Evolutionary conservation across 176 grass and related monocot species (phyloP).

Genomic region (Echinochloa phyllopogon): DNA sequence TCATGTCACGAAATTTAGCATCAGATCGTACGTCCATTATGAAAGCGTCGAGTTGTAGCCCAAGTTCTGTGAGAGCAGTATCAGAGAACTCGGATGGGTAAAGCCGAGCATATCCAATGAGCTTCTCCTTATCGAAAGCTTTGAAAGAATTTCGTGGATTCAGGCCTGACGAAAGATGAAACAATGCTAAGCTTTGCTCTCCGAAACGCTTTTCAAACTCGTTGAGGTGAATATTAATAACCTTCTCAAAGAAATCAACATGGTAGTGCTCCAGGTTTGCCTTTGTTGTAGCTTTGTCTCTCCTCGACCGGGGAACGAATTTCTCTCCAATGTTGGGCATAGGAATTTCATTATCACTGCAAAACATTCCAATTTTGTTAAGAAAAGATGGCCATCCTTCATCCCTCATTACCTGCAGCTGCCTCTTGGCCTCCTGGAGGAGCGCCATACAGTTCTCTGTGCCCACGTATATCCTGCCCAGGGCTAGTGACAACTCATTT

Average conservation of each 20-base stretch:
- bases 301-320: not conserved
- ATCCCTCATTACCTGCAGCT: slow-evolving; percentile 35
- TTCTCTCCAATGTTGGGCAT: slow-evolving; percentile 15
- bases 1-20: slow-evolving; percentile 25
- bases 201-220: slow-evolving; percentile 26
- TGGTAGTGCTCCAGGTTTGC: slow-evolving; percentile 37
- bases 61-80: not conserved
- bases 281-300: not conserved
- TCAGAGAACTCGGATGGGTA: slow-evolving; percentile 37
- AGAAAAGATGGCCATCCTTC: slow-evolving; percentile 37
- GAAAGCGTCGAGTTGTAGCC: slow-evolving; percentile 35
- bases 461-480: slow-evolving; percentile 16
- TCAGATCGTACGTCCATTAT: slow-evolving; percentile 24
- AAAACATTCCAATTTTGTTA: slow-evolving; percentile 21
- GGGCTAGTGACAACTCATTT: slow-evolving; percentile 38
- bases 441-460: slow-evolving; percentile 22
- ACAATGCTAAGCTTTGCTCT: not conserved
- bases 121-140: slow-evolving; percentile 46
- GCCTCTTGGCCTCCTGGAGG: slow-evolving; percentile 24
- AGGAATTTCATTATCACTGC: not conserved
- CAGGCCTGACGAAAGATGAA: slow-evolving; percentile 25
- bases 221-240: slow-evolving; percentile 33
- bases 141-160: slow-evolving; percentile 36
- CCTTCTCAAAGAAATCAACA: slow-evolving; percentile 27
- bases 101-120: slow-evolving; percentile 18